Evolutionary conservation across 306 rosid genomes (phyloP).

Genomic region (Amphicarpaea edgeworthii): DNA sequence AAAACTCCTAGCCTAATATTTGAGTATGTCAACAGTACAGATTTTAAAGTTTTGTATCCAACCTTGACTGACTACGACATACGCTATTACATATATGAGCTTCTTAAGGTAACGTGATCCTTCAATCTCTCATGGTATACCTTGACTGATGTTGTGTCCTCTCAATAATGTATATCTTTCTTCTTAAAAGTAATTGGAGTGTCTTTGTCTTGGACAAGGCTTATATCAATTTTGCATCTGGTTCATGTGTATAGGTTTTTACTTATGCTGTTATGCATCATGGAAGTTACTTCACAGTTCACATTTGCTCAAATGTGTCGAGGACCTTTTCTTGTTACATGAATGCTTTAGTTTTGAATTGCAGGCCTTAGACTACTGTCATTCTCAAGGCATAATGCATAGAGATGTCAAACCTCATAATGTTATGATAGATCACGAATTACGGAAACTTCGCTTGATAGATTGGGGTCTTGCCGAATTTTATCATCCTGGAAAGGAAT

Average conservation of each 20-base stretch:
- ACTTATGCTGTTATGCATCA: constrained; percentile 37
- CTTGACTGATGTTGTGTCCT: constrained; percentile 17
- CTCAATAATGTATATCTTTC: constrained; percentile 17
- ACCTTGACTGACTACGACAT: constrained; percentile 90
- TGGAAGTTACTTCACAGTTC: not conserved
- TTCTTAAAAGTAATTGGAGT: constrained; percentile 13
- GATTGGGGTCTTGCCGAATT: constrained; percentile 97
- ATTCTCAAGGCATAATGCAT: constrained; percentile 94
- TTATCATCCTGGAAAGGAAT: constrained; percentile 92
- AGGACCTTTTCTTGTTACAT: constrained; percentile 40
- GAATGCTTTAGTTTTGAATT: constrained; percentile 38
- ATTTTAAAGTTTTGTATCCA: constrained; percentile 89
- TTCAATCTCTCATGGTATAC: constrained; percentile 36
- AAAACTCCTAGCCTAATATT: constrained; percentile 91
- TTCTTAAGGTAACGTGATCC: constrained; percentile 73
- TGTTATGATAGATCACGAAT: constrained; percentile 91
- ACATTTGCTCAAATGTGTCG: constrained; percentile 7
- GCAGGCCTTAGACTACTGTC: constrained; percentile 92
- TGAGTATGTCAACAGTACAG: constrained; percentile 93
- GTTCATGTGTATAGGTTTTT: constrained; percentile 24
- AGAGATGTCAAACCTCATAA: constrained; percentile 94
- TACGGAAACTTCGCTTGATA: constrained; percentile 89
- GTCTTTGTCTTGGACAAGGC: constrained; percentile 32
- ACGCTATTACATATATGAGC: constrained; percentile 93
- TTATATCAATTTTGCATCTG: constrained; percentile 26